A percentile compares a stretch with the other conserved stretches of the same genome.
Conservation (phyloP, 1,284 basidiomycete species). For the Puccinia horiana region DNA sequence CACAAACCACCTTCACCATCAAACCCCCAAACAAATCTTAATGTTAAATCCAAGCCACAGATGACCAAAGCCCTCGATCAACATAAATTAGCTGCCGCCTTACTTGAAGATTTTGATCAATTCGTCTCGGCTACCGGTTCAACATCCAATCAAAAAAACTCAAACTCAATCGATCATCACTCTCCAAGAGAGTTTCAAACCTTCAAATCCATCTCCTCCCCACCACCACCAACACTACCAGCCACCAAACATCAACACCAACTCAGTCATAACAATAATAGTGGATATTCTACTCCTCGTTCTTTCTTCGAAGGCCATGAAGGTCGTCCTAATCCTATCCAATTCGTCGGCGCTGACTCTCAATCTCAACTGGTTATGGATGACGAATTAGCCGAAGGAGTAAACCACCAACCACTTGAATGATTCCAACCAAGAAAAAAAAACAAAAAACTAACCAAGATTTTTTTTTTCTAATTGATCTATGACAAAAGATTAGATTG, state of each 20-base stretch:
- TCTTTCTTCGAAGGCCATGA: constrained; percentile 39
- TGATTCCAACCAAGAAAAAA: background rate
- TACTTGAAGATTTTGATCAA: constrained; percentile 38
- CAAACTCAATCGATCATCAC: background rate
- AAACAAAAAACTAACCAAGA: background rate
- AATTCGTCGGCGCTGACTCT: constrained; percentile 21
- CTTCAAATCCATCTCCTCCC: background rate
- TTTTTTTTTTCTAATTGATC: background rate
- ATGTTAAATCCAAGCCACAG: background rate
- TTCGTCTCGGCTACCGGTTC: constrained; percentile 5
- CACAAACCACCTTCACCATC: background rate
- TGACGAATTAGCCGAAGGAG: constrained; percentile 47
- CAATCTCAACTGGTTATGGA: constrained; percentile 38
- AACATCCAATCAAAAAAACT: background rate
- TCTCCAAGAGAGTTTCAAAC: background rate
- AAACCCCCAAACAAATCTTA: background rate
- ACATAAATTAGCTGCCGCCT: constrained; percentile 34
- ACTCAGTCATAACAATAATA: background rate
- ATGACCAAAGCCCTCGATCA: constrained; percentile 22
- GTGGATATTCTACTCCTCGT: background rate
- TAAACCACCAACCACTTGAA: background rate
- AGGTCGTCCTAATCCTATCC: constrained; percentile 29
- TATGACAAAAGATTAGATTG: constrained; percentile 66
- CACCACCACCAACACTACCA: background rate
- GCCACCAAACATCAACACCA: background rate